A percentile compares a stretch with the other conserved stretches of the same genome.
Evolutionary conservation across 768 basidiomycete genomes (phyloP).

Genomic region (Boletus rufocinnamomeus): DNA sequence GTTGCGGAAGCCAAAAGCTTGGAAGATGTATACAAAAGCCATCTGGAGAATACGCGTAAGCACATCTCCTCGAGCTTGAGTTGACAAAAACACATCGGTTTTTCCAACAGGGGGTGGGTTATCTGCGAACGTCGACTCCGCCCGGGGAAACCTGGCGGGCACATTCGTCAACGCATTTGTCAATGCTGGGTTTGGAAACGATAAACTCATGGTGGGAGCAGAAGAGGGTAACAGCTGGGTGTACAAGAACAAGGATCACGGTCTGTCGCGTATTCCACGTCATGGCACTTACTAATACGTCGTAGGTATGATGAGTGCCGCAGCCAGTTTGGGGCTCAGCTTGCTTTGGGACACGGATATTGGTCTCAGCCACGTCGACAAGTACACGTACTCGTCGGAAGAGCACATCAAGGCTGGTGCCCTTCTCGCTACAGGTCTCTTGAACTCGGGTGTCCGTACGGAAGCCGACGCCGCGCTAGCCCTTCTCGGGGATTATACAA

Average conservation of each 20-base stretch:
- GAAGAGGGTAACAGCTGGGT: conserved; percentile 98
- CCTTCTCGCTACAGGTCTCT: conserved; percentile 89
- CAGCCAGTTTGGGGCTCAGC: conserved; percentile 91
- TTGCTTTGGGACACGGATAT: conserved; percentile 96
- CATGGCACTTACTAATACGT: conserved; percentile 4
- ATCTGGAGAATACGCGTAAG: conserved; percentile 87
- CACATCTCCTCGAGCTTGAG: conserved; percentile 1
- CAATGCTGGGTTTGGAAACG: conserved; percentile 97
- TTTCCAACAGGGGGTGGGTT: conserved; percentile 55
- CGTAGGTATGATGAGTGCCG: conserved; percentile 92
- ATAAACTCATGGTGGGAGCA: conserved; percentile 96
- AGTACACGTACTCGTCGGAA: conserved; percentile 94
- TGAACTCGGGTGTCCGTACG: conserved; percentile 86
- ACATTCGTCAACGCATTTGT: conserved; percentile 99
- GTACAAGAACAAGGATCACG: conserved; percentile 99
- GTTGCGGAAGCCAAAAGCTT: conserved; percentile 87
- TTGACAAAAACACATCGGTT: background rate
- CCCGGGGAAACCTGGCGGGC: conserved; percentile 90
- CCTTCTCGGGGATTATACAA: conserved; percentile 85
- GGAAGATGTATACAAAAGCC: conserved; percentile 97
- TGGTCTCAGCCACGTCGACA: conserved; percentile 93
- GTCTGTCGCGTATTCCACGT: conserved; percentile 40
- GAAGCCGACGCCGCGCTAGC: conserved; percentile 94
- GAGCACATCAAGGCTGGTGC: conserved; percentile 99
- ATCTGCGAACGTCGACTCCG: conserved; percentile 85